phyloP scores from a whole-genome alignment of 192 early-diverging fungal species.

The Glomus cerebriforme region DNA sequence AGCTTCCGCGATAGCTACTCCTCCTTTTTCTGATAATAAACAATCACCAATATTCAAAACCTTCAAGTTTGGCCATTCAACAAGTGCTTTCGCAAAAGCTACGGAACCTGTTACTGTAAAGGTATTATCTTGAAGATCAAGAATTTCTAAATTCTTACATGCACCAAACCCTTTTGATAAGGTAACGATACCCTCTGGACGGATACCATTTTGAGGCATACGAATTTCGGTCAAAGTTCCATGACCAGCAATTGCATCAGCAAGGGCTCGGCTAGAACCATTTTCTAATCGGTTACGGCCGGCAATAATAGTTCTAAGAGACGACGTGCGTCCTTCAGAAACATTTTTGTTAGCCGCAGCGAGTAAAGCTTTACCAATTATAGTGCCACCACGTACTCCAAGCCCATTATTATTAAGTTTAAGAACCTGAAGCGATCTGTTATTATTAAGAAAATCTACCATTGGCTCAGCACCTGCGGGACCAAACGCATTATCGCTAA shows the following conservation, averaged over 20 bases:
- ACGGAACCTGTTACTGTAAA: constrained; percentile 81
- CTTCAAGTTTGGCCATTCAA: constrained; percentile 77
- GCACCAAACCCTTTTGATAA: constrained; percentile 67
- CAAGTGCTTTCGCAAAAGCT: constrained; percentile 76
- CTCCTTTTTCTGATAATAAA: constrained; percentile 76
- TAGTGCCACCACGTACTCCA: constrained; percentile 85
- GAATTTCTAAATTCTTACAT: constrained; percentile 66
- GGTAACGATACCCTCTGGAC: constrained; percentile 87
- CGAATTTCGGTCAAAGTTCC: constrained; percentile 77
- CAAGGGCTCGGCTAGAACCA: constrained; percentile 71
- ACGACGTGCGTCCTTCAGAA: constrained; percentile 60
- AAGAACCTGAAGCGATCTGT: constrained; percentile 78
- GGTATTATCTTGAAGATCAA: constrained; percentile 98
- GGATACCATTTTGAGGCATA: constrained; percentile 98
- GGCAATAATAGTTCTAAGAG: constrained; percentile 79
- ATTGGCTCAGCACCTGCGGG: constrained; percentile 90
- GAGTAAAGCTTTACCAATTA: constrained; percentile 82
- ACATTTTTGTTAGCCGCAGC: constrained; percentile 73
- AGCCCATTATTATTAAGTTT: constrained; percentile 97
- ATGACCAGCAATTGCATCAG: constrained; percentile 81
- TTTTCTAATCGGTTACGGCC: constrained; percentile 96
- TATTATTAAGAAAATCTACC: constrained; percentile 80
- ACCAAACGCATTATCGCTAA: constrained; percentile 98
- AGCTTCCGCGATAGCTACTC: constrained; percentile 62
- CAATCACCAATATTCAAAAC: constrained; percentile 90